A percentile compares a stretch with the other conserved stretches of the same genome.
These are phyloP conservation scores for Vitis rotundifolia DNA, from an alignment of 164 flowering plant genomes.

Conservation along the genomic window DNA sequence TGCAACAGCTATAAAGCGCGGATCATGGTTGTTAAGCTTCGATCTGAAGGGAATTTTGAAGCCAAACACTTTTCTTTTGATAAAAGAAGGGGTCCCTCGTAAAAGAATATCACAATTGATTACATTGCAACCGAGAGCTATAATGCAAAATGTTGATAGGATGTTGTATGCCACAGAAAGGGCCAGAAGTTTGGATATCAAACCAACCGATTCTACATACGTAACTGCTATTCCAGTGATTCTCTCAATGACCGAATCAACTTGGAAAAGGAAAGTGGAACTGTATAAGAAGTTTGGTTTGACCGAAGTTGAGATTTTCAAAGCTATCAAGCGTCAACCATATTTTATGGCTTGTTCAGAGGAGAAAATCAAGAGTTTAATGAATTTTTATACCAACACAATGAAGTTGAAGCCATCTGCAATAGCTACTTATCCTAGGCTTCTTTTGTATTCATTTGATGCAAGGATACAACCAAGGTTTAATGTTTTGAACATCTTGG, in stretches of 20 bases:
- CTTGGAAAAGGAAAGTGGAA: constrained; percentile 18
- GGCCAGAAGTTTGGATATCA: constrained; percentile 9
- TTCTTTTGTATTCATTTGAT: constrained; percentile 13
- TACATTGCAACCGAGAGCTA: neutral
- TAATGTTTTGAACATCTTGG: constrained; percentile 17
- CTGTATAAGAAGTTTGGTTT: constrained; percentile 24
- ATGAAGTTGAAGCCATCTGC: constrained; percentile 7
- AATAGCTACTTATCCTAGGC: constrained; percentile 8
- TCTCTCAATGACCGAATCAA: constrained; percentile 11
- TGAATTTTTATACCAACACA: constrained; percentile 19
- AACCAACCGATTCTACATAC: constrained; percentile 10
- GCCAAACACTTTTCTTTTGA: neutral
- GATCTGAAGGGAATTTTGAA: neutral
- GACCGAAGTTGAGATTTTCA: constrained; percentile 15
- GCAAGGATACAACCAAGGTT: constrained; percentile 21
- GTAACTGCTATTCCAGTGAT: constrained; percentile 7
- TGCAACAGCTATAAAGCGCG: neutral
- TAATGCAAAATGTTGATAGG: neutral
- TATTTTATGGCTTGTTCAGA: constrained; percentile 8
- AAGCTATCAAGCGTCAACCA: constrained; percentile 11
- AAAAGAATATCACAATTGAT: neutral
- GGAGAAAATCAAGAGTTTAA: constrained; percentile 13
- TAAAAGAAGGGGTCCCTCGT: constrained; percentile 3
- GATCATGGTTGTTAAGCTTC: neutral
- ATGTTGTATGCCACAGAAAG: constrained; percentile 1